phyloP scores from a whole-genome alignment of 257 asterid genomes.

The Solanum bulbocastanum region DNA sequence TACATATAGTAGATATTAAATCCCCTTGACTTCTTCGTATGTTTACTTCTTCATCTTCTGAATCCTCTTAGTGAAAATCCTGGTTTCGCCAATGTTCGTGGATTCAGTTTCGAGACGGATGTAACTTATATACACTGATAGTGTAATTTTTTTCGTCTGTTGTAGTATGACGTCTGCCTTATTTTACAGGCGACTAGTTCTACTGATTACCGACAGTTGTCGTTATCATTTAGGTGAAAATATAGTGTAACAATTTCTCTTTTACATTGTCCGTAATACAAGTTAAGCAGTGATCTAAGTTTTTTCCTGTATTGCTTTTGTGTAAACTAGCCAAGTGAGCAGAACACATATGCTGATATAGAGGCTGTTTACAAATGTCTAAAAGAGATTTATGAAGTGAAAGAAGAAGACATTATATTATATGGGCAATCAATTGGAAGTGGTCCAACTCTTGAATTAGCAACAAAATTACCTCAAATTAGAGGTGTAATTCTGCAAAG shows the following conservation, averaged over 20 bases:
- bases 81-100: neutral
- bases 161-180: neutral
- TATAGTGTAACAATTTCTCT: neutral
- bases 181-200: neutral
- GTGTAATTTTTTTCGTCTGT: neutral
- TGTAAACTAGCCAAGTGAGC: constrained; percentile 6
- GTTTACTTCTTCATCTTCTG: neutral
- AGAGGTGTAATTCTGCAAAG: constrained; percentile 9
- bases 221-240: neutral
- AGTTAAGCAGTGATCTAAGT: neutral
- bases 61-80: neutral
- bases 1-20: neutral
- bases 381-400: constrained; percentile 3
- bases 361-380: constrained; percentile 8
- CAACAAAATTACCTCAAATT: neutral
- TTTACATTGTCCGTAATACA: neutral
- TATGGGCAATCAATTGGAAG: constrained; percentile 13
- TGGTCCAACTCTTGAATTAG: constrained; percentile 11
- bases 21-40: neutral
- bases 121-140: neutral
- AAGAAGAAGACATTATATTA: constrained; percentile 4
- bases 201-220: neutral
- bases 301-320: neutral
- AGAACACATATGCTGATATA: constrained; percentile 9
- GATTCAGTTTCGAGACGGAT: neutral